Conservation (phyloP, 2,329 filamentous ascomycete species). For the Aspergillus pseudoviridinutans region DNA sequence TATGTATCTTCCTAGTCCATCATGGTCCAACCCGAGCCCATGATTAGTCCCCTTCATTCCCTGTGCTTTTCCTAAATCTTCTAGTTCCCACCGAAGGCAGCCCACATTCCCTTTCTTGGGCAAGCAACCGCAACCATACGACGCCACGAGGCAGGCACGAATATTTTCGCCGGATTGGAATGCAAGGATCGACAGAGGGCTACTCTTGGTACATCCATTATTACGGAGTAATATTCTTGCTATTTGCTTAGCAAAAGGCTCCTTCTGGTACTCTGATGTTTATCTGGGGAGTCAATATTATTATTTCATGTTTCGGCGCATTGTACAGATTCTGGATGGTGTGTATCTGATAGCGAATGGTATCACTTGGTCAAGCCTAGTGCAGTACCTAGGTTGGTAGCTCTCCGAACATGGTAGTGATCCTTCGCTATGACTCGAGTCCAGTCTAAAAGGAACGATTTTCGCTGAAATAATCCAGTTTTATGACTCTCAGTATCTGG, state of each 20-base stretch:
- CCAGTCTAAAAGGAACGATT: background rate
- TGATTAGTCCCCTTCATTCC: background rate
- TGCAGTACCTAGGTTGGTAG: background rate
- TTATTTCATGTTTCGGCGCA: background rate
- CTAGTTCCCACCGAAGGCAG: constrained; percentile 3
- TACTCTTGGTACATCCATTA: background rate
- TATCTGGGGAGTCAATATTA: background rate
- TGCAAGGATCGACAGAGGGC: constrained; percentile 16
- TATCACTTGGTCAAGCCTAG: background rate
- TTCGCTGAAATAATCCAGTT: background rate
- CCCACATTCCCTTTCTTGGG: constrained; percentile 1
- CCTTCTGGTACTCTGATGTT: background rate
- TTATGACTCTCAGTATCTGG: background rate
- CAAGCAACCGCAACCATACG: constrained; percentile 9
- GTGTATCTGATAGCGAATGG: background rate
- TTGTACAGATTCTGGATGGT: background rate
- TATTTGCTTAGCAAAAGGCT: constrained; percentile 1
- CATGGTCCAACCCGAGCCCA: background rate
- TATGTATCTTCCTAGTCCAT: background rate
- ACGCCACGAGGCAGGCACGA: constrained; percentile 18
- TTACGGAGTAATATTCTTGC: background rate
- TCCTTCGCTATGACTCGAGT: background rate
- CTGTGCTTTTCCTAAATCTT: background rate
- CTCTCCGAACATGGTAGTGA: background rate
- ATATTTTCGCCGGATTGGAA: constrained; percentile 8